Base-by-base conservation (phyloP, 129 eudicot species). In the Saposhnikovia divaricata region DNA sequence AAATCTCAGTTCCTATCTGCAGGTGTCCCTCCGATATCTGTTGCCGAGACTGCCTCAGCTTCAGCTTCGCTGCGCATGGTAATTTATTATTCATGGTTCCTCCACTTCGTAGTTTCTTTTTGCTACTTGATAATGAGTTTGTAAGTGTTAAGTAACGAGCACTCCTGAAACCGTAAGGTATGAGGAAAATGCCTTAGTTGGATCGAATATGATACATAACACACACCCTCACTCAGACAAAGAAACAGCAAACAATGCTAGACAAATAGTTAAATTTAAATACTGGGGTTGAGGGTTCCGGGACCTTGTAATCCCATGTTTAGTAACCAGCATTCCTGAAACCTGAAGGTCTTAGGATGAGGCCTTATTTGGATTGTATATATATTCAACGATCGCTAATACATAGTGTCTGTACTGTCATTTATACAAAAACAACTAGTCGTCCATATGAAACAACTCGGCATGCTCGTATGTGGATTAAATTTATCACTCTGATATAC, bases 31-130 rank as follows among this genome's bases (percentile, higher is more conserved):
- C 81, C 87, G 80, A 87, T 78, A 53, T 80, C 93, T 70, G 47
- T 86, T 59, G 82, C 92, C 72, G 98, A 95, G 77, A 88, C 80
- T 81, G 93, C 95, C 84, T 82, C 96, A 16, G 86, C 87, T 23
- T 79, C 91, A 81, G 96, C 97, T 80, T 96, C 99, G 66, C 93
- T 96, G 79, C 96, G 99, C 82, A 82, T 66, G 91, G 99, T 96
- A 87, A 77, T 84, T 63, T 79, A 55, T 66, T 19, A 40, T 25
- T 43, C 34, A 72, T 51, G 63, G 7, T 40, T 78, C 28, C 86
- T 44, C 42, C 40, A 77, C 18, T 31, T 74, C 55, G 65, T 80
- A n/a, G 61, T 19, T 65, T 79, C 73, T 38, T 16, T 53, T 13
- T 42, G 37, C 39, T 45, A 14, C 43, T 66, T 72, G 77, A 45